phyloP scores from a whole-genome alignment of 176 grass and related monocot species.

The Zoysia pacifica region DNA sequence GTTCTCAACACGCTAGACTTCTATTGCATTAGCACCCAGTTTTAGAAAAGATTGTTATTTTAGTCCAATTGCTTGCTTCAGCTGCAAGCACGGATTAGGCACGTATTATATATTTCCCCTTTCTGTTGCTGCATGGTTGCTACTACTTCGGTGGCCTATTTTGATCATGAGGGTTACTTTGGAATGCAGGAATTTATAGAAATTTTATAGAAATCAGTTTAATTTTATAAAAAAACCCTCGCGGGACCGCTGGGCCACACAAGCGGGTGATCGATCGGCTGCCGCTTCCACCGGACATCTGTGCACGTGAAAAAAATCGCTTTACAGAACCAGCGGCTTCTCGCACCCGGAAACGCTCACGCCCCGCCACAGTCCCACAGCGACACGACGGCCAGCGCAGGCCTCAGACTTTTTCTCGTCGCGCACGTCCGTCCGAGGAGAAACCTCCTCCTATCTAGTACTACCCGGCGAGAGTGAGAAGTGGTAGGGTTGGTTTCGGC shows the following conservation, averaged over 20 bases:
- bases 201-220: too few relatives aligned
- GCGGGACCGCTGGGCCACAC: too few relatives aligned
- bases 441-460: neutral
- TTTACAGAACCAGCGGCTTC: too few relatives aligned
- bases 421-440: neutral
- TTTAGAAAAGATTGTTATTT: slow-evolving; percentile 22
- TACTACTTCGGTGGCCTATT: neutral
- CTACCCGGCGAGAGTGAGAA: too few relatives aligned
- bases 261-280: too few relatives aligned
- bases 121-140: neutral
- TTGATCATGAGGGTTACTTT: neutral
- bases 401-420: neutral
- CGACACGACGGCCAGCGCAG: neutral
- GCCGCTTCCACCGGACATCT: too few relatives aligned
- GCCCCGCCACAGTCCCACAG: too few relatives aligned
- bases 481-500: neutral
- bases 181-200: too few relatives aligned
- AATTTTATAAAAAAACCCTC: too few relatives aligned
- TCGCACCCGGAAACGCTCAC: too few relatives aligned
- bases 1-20: slow-evolving; percentile 8
- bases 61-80: slow-evolving; percentile 30
- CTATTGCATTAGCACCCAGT: neutral
- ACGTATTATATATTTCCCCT: neutral
- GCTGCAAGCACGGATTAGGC: slow-evolving; percentile 4
- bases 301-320: too few relatives aligned